Percentiles rank a stretch among this genome's conserved stretches.
These are phyloP conservation scores for Leucoagaricus sp. DNA, from an alignment of 1,284 basidiomycete genomes.

Conservation along the genomic window DNA sequence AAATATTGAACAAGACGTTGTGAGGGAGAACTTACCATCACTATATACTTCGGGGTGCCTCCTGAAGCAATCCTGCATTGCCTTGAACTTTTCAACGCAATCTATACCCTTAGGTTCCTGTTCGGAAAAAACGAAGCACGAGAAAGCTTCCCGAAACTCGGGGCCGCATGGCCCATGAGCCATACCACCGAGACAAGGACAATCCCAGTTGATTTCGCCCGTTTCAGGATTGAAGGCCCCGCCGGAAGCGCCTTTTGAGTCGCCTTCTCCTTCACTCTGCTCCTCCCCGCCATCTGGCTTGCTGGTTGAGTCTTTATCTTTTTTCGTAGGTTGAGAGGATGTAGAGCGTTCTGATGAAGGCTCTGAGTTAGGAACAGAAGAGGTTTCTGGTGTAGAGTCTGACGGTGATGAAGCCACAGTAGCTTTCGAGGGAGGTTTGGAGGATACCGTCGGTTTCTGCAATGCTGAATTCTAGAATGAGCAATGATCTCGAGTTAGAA, in stretches of 20 bases:
- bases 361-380: constrained; percentile 16
- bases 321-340: constrained; percentile 7
- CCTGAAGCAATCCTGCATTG: constrained; percentile 98
- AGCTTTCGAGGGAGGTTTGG: constrained; percentile 7
- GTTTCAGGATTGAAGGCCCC: constrained; percentile 89
- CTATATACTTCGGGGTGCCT: constrained; percentile 95
- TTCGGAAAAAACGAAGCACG: constrained; percentile 95
- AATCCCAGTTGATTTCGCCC: constrained; percentile 99
- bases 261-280: constrained; percentile 23
- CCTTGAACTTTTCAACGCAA: constrained; percentile 97
- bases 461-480: not conserved
- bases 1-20: not conserved
- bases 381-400: constrained; percentile 15
- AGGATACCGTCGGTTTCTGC: constrained; percentile 2
- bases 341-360: constrained; percentile 19
- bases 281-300: constrained; percentile 5
- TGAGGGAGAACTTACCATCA: constrained; percentile 58
- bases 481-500: not conserved
- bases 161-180: constrained; percentile 95
- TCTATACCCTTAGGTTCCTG: constrained; percentile 97
- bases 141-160: constrained; percentile 95
- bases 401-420: constrained; percentile 10
- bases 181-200: constrained; percentile 98
- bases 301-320: not conserved
- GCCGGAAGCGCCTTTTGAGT: constrained; percentile 26